Percentiles rank a stretch among this genome's conserved stretches.
phyloP scores from a whole-genome alignment of 2,329 filamentous ascomycete genomes.

The Stagonosporopsis chrysanthemi region DNA sequence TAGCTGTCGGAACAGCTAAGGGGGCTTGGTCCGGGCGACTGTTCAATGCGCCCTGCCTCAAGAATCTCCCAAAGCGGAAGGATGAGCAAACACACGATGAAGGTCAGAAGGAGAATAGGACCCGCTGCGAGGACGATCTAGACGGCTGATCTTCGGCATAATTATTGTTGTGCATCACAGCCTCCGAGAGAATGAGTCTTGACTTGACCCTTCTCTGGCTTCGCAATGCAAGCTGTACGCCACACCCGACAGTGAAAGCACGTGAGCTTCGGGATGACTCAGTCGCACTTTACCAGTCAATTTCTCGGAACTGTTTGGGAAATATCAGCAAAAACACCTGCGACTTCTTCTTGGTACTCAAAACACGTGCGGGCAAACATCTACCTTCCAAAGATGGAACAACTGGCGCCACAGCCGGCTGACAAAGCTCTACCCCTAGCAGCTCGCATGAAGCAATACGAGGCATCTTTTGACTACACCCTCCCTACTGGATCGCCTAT shows the following conservation, averaged over 20 bases:
- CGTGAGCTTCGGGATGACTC: conserved; percentile 6
- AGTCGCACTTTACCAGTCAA: background rate
- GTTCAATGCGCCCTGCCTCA: conserved; percentile 63
- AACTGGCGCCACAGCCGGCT: background rate
- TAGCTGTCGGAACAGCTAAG: conserved; percentile 58
- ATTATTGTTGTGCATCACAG: background rate
- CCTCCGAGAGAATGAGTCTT: background rate
- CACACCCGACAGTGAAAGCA: background rate
- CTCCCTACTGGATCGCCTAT: conserved; percentile 30
- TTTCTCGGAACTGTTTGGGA: background rate
- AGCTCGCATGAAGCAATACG: conserved; percentile 44
- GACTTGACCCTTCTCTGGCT: background rate
- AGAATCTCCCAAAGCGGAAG: conserved; percentile 39
- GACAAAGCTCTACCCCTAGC: conserved; percentile 27
- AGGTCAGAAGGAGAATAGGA: conserved; percentile 1
- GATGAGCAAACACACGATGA: background rate
- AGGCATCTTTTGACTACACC: conserved; percentile 34
- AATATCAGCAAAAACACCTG: background rate
- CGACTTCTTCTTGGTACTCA: background rate
- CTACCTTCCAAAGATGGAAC: conserved; percentile 1
- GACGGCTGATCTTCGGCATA: background rate
- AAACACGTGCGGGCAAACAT: background rate
- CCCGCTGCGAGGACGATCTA: background rate
- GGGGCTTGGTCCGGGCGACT: conserved; percentile 59
- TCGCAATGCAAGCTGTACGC: background rate